These are phyloP conservation scores for Yamadazyma blattariae DNA, from an alignment of 1,139 yeast species.

Conservation along the genomic window DNA sequence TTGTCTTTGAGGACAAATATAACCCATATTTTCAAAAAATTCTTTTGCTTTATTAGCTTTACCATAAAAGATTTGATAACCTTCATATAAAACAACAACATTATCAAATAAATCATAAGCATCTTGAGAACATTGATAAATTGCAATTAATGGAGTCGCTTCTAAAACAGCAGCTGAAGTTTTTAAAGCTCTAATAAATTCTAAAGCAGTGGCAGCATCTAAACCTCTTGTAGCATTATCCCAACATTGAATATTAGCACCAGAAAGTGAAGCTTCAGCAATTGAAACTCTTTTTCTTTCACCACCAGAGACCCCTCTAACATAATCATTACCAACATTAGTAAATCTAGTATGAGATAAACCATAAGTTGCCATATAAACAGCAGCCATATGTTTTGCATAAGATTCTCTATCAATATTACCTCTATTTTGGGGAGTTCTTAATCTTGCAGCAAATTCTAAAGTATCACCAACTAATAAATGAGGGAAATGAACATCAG, in stretches of 20 bases:
- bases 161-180: slow-evolving; percentile 54
- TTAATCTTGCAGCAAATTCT: slow-evolving; percentile 38
- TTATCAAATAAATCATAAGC: slow-evolving; percentile 65
- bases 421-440: slow-evolving; percentile 40
- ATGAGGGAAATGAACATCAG: slow-evolving; percentile 53
- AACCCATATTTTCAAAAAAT: slow-evolving; percentile 46
- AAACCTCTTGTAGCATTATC: slow-evolving; percentile 75
- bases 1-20: slow-evolving; percentile 66
- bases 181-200: slow-evolving; percentile 58
- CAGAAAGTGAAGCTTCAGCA: slow-evolving; percentile 38
- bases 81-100: slow-evolving; percentile 69
- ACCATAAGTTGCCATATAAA: slow-evolving; percentile 41
- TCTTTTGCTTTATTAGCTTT: slow-evolving; percentile 42
- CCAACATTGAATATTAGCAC: slow-evolving; percentile 55
- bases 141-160: slow-evolving; percentile 57
- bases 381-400: slow-evolving; percentile 39
- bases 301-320: slow-evolving; percentile 44
- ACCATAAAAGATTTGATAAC: slow-evolving; percentile 76
- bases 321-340: slow-evolving; percentile 33
- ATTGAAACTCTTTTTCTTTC: slow-evolving; percentile 43
- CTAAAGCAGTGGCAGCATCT: slow-evolving; percentile 70
- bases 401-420: slow-evolving; percentile 35
- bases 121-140: slow-evolving; percentile 66
- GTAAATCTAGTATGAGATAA: slow-evolving; percentile 30
- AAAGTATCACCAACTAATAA: slow-evolving; percentile 50